These are phyloP conservation scores for Chondrostereum purpureum DNA, from an alignment of 1,284 basidiomycete species.

Conservation along the genomic window DNA sequence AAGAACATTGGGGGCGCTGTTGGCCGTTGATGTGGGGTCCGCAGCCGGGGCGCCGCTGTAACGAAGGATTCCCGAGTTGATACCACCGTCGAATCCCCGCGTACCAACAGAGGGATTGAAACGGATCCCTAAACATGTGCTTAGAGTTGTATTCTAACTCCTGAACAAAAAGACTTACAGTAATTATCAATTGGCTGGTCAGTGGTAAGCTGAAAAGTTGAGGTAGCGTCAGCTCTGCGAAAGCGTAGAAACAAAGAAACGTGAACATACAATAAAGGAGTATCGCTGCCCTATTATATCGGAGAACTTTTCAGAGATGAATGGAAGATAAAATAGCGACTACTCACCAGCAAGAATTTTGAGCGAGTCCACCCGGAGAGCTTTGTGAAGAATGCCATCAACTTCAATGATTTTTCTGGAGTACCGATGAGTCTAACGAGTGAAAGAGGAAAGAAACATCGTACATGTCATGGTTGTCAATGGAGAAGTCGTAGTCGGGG, in stretches of 20 bases:
- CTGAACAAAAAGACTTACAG: constrained; percentile 5
- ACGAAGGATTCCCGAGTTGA: too few relatives aligned
- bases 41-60: constrained; percentile 30
- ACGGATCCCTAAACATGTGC: constrained; percentile 12
- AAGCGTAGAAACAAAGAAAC: constrained; percentile 23
- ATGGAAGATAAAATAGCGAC: neutral
- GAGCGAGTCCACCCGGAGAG: constrained; percentile 20
- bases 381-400: constrained; percentile 28
- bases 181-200: constrained; percentile 13
- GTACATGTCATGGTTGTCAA: constrained; percentile 34
- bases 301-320: too few relatives aligned
- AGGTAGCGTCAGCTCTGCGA: constrained; percentile 23
- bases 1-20: neutral
- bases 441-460: too few relatives aligned
- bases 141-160: neutral
- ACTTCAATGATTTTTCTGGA: too few relatives aligned
- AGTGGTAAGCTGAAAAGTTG: constrained; percentile 14
- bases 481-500: constrained; percentile 30
- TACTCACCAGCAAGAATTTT: constrained; percentile 20
- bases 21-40: constrained; percentile 25
- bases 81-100: constrained; percentile 20
- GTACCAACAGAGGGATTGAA: constrained; percentile 17
- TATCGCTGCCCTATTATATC: too few relatives aligned
- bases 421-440: too few relatives aligned
- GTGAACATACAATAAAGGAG: constrained; percentile 20